Evolutionary conservation across 176 grass and related monocot genomes (phyloP).

Genomic region (Poa annua): DNA sequence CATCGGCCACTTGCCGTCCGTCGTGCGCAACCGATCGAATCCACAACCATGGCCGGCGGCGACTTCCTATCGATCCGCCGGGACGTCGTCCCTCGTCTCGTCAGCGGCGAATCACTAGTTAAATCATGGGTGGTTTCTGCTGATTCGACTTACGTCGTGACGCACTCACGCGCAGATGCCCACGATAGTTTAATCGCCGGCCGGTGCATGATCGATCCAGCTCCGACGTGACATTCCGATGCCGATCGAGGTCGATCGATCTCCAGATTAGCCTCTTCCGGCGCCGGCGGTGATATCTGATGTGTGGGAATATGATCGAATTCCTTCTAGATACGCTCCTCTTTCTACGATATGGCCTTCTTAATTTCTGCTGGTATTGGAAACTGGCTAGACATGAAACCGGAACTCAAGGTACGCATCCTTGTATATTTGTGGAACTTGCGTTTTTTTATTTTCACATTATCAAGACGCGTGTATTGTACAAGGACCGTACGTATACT

Average conservation of each 20-base stretch:
- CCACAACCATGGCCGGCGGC: not conserved
- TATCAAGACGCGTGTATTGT: too few relatives aligned
- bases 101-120: slow-evolving; percentile 32
- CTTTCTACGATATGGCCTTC: too few relatives aligned
- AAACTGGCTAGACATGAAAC: too few relatives aligned
- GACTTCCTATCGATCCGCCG: not conserved
- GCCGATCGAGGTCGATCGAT: not conserved
- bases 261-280: not conserved
- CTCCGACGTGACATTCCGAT: not conserved
- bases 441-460: too few relatives aligned
- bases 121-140: slow-evolving; percentile 18
- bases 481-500: too few relatives aligned
- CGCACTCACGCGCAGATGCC: slow-evolving; percentile 32
- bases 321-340: not conserved
- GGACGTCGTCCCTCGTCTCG: not conserved
- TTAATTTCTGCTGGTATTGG: too few relatives aligned
- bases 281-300: not conserved
- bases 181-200: not conserved
- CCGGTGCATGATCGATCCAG: not conserved
- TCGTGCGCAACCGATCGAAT: not conserved
- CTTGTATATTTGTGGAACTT: too few relatives aligned
- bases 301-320: not conserved
- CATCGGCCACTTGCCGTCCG: slow-evolving; percentile 41
- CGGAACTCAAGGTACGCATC: too few relatives aligned
- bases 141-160: slow-evolving; percentile 29